These are phyloP conservation scores for Didymella lethalis DNA, from an alignment of 2,329 filamentous ascomycete species.

Conservation along the genomic window DNA sequence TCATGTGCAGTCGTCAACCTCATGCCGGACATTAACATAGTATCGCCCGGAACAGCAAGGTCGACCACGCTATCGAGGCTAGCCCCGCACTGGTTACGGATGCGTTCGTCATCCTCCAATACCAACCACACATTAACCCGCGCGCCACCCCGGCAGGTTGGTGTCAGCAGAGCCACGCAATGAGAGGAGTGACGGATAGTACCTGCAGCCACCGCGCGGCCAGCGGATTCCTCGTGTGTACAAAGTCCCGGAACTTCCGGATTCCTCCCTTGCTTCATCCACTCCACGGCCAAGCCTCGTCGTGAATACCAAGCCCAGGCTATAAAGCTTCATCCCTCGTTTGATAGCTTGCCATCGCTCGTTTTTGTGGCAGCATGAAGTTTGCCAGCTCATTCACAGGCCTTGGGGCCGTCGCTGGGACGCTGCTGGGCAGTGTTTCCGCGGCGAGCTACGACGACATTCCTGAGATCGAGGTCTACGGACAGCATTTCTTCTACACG, in stretches of 20 bases:
- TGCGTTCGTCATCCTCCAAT: slow-evolving; percentile 18
- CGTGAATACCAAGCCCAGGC: slow-evolving; percentile 16
- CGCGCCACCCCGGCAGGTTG: slow-evolving; percentile 19
- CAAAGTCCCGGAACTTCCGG: slow-evolving; percentile 19
- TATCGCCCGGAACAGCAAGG: slow-evolving; percentile 5
- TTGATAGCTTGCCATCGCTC: slow-evolving; percentile 12
- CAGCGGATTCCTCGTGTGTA: slow-evolving; percentile 15
- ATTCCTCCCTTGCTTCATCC: slow-evolving; percentile 15
- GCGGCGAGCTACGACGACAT: slow-evolving; percentile 46
- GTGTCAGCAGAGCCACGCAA: slow-evolving; percentile 25
- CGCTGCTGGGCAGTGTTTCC: slow-evolving; percentile 25
- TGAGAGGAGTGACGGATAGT: slow-evolving; percentile 18
- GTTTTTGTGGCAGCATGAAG: slow-evolving; percentile 22
- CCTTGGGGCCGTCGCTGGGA: slow-evolving; percentile 21
- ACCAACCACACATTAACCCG: slow-evolving; percentile 13
- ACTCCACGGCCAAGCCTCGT: slow-evolving; percentile 16
- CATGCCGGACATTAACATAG: slow-evolving; percentile 15
- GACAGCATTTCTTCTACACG: slow-evolving; percentile 89
- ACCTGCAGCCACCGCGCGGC: slow-evolving; percentile 23
- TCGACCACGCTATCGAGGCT: slow-evolving; percentile 1
- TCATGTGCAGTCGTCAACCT: slow-evolving; percentile 16
- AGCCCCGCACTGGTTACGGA: not conserved
- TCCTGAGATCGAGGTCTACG: slow-evolving; percentile 56
- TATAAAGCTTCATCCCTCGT: slow-evolving; percentile 23
- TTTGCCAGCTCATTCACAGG: slow-evolving; percentile 6